Percentiles rank a stretch among this genome's conserved stretches.
These are phyloP conservation scores for Aspergillus piperis DNA, from an alignment of 2,329 filamentous ascomycete species.

Conservation along the genomic window DNA sequence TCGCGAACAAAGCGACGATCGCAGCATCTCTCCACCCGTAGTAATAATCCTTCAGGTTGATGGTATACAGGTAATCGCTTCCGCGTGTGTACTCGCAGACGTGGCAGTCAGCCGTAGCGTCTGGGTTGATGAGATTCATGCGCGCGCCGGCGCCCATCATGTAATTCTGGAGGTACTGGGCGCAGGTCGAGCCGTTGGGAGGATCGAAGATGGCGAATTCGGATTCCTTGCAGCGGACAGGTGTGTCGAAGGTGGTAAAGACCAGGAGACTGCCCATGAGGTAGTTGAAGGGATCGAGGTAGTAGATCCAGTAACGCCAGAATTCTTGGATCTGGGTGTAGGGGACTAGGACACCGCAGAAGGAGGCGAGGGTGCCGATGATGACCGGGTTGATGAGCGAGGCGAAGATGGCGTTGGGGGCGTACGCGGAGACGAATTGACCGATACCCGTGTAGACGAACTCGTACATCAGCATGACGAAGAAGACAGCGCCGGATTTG, in stretches of 20 bases:
- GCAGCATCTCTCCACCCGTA: slow-evolving; percentile 68
- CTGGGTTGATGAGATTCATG: slow-evolving; percentile 61
- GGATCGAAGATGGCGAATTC: slow-evolving; percentile 32
- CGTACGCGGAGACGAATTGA: slow-evolving; percentile 77
- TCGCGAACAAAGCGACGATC: slow-evolving; percentile 58
- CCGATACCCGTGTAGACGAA: slow-evolving; percentile 71
- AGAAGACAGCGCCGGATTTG: slow-evolving; percentile 54
- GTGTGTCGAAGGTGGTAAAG: slow-evolving; percentile 27
- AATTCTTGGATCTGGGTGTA: slow-evolving; percentile 33
- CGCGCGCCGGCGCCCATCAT: slow-evolving; percentile 48
- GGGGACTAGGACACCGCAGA: slow-evolving; percentile 34
- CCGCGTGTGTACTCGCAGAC: slow-evolving; percentile 64
- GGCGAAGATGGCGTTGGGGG: slow-evolving; percentile 66
- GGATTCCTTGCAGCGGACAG: slow-evolving; percentile 26
- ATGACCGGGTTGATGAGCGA: slow-evolving; percentile 75
- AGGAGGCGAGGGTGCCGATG: slow-evolving; percentile 49
- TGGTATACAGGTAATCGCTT: slow-evolving; percentile 58
- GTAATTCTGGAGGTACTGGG: slow-evolving; percentile 58
- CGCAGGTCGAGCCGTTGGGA: slow-evolving; percentile 55
- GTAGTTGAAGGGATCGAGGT: slow-evolving; percentile 35
- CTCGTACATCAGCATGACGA: slow-evolving; percentile 74
- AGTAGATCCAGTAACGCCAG: slow-evolving; percentile 39
- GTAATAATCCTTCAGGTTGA: slow-evolving; percentile 63
- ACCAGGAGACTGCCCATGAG: slow-evolving; percentile 33
- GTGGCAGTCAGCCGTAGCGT: slow-evolving; percentile 55